Base-by-base conservation (phyloP, 75 land plant species). In the Gnetum montanum region DNA sequence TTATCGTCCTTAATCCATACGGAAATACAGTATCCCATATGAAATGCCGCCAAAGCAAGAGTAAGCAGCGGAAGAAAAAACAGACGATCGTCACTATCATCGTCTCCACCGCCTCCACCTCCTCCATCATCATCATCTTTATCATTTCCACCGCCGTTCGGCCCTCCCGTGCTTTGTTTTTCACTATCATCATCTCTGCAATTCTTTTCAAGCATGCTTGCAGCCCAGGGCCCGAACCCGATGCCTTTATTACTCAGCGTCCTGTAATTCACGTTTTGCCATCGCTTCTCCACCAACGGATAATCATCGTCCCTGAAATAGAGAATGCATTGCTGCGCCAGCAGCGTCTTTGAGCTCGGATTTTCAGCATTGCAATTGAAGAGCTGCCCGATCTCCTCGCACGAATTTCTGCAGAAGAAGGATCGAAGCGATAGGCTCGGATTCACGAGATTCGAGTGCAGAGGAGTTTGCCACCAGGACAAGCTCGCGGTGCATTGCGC, bases 1-100 rank as follows among this genome's bases (percentile, higher is more conserved):
- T 27, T 57, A 7, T 70, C 78, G 44, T 75, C 78, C 69, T 70
- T 75, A 57, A 60, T 58, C 78, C 78, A 75, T 13, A 75, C 57
- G 7, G 75, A 74, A 25, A 75, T 49, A 31, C 78, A 75, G 57
- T 75, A 75, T 10, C 78, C 78, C 24, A 75, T 43, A 43, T 75
- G 76, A 26, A 75, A 70, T 6, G 69, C 74, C 26, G 78, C 78
- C 36, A 75, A 70, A 18, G 78, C 70, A 13, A 75, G 51, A 2
- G 78, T 75, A 3, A 75, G 54, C 7, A 65, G 26, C 11, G 78
- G 78, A 13, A 75, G 47, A 34, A 70, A 16, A 46, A 59, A 70
- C 2, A 70, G 8, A n/a, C 65, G 55, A 6, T 75, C 78, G 3
- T 68, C 72, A 8, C 63, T 50, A 4, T 56, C 76, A 33, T 68